Conservation (phyloP, 1,284 basidiomycete species). For the Pisolithus thermaeus region DNA sequence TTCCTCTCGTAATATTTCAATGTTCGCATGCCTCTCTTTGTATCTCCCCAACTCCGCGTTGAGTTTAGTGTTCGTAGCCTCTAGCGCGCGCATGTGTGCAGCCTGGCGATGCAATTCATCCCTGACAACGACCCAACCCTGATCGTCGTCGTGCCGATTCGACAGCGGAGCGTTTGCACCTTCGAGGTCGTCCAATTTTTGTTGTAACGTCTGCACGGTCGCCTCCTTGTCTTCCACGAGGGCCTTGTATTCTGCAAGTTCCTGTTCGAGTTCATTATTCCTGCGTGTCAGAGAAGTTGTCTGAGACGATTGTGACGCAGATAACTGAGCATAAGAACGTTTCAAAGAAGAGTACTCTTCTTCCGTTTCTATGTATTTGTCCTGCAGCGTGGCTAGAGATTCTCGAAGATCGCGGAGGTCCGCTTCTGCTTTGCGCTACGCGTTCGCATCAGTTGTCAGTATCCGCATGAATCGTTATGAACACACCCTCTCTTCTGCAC, state of each 20-base stretch:
- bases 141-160: constrained; percentile 33
- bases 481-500: constrained; percentile 51
- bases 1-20: constrained; percentile 71
- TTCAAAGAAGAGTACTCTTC: constrained; percentile 44
- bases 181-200: constrained; percentile 40
- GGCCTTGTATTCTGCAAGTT: constrained; percentile 35
- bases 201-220: constrained; percentile 40
- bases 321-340: constrained; percentile 40
- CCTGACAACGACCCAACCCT: constrained; percentile 50
- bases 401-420: constrained; percentile 46
- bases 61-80: constrained; percentile 57
- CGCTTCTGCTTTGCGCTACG: constrained; percentile 28
- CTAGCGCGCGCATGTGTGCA: constrained; percentile 54
- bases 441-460: not conserved
- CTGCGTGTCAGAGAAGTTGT: constrained; percentile 42
- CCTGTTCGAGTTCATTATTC: constrained; percentile 38
- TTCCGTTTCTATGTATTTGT: constrained; percentile 50
- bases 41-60: constrained; percentile 48
- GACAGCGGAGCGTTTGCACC: constrained; percentile 20
- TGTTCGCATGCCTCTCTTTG: constrained; percentile 48
- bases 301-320: constrained; percentile 43
- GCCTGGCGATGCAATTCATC: constrained; percentile 63
- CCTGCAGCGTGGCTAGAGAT: constrained; percentile 41
- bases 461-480: not conserved
- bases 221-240: constrained; percentile 39